phyloP scores from a whole-genome alignment of 257 asterid species.

The Solanum virginianum region DNA sequence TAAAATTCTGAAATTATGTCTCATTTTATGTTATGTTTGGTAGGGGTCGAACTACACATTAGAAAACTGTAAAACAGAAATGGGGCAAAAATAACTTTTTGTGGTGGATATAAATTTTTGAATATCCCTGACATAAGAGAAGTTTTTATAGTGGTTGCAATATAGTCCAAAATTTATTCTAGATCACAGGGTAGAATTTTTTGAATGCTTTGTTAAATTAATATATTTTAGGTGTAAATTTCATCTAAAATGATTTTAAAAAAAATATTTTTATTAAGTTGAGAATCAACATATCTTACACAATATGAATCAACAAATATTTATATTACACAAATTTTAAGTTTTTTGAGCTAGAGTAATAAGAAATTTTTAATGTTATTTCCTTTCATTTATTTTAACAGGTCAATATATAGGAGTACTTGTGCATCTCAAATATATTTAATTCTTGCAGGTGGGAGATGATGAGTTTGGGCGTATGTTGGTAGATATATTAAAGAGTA shows the following conservation, averaged over 20 bases:
- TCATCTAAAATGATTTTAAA: no score
- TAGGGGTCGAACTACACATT: not conserved
- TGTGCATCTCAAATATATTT: not conserved
- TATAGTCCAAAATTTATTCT: not conserved
- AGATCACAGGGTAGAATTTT: not conserved
- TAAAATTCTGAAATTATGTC: not conserved
- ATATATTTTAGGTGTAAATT: no score
- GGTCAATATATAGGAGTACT: not conserved
- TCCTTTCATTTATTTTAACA: not conserved
- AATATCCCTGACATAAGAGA: not conserved
- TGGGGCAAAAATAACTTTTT: not conserved
- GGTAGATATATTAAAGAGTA: constrained; percentile 19
- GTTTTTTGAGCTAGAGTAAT: not conserved
- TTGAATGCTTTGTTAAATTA: not conserved
- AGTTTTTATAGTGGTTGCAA: not conserved
- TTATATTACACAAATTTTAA: no score
- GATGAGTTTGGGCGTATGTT: constrained; percentile 32
- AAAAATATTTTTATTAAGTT: no score
- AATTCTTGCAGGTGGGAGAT: constrained; percentile 14
- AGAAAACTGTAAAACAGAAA: not conserved
- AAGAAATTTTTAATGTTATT: not conserved
- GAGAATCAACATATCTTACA: no score
- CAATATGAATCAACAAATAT: no score
- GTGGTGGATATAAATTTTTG: not conserved
- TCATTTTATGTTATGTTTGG: not conserved